These are phyloP conservation scores for Sclerotinia sclerotiorum DNA, from an alignment of 2,329 filamentous ascomycete species.

Conservation along the genomic window DNA sequence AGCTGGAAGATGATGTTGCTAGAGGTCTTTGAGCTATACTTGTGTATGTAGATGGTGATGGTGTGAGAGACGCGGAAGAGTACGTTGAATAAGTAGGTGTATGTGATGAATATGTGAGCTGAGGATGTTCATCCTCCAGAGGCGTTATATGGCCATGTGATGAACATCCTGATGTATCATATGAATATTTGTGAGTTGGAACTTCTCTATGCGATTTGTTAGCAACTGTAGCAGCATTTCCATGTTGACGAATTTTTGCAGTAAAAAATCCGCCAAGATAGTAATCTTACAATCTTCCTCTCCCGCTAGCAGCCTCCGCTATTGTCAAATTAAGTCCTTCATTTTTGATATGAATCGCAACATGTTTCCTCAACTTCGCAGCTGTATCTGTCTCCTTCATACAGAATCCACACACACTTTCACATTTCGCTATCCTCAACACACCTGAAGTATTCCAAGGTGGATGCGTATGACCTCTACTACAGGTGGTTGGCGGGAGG, in stretches of 20 bases:
- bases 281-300: conserved; percentile 35
- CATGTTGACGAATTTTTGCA: neutral
- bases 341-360: conserved; percentile 39
- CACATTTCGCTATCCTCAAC: conserved; percentile 36
- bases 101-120: conserved; percentile 12
- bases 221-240: neutral
- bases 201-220: conserved; percentile 5
- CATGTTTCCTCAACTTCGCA: conserved; percentile 39
- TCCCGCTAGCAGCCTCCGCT: conserved; percentile 36
- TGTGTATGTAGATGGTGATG: conserved; percentile 14
- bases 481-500: conserved; percentile 34
- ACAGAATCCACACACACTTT: conserved; percentile 38
- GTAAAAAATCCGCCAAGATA: neutral
- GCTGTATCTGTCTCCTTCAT: conserved; percentile 39
- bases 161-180: conserved; percentile 5
- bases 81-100: conserved; percentile 4
- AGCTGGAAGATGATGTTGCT: conserved; percentile 16
- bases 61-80: neutral
- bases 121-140: conserved; percentile 6
- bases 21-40: conserved; percentile 26
- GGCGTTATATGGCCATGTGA: neutral
- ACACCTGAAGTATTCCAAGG: conserved; percentile 37
- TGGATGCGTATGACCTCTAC: conserved; percentile 37
- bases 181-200: conserved; percentile 1
- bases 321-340: conserved; percentile 36